phyloP scores from a whole-genome alignment of 108 stramenopile genomes.

The Fistulifera pelliculosa region DNA sequence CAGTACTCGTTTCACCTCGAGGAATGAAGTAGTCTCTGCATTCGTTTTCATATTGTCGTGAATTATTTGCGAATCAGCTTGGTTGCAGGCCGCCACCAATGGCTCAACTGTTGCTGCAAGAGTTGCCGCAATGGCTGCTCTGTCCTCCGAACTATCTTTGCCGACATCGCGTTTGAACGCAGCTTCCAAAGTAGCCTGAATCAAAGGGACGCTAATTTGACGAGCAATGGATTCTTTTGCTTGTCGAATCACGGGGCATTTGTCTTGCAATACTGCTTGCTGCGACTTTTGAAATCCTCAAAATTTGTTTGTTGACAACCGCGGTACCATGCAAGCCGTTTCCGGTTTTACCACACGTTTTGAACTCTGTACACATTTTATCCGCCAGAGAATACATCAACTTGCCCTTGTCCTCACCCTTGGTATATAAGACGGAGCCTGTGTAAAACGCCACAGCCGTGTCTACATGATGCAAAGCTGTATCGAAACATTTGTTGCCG shows the following conservation, averaged over 20 bases:
- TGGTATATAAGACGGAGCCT: conserved; percentile 38
- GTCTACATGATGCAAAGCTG: conserved; percentile 53
- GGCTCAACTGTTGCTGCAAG: conserved; percentile 58
- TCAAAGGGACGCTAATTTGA: conserved; percentile 41
- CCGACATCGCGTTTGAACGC: conserved; percentile 30
- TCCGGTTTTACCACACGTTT: conserved; percentile 31
- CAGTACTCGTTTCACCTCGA: conserved; percentile 30
- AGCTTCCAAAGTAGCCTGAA: conserved; percentile 48
- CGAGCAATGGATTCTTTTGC: conserved; percentile 28
- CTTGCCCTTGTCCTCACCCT: conserved; percentile 41
- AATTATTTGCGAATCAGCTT: conserved; percentile 31
- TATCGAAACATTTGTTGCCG: conserved; percentile 26
- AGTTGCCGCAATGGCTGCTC: conserved; percentile 38
- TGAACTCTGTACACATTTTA: conserved; percentile 43
- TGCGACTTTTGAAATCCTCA: conserved; percentile 32
- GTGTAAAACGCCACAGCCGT: conserved; percentile 50
- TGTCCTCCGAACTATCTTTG: conserved; percentile 26
- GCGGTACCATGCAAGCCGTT: conserved; percentile 13
- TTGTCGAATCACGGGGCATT: conserved; percentile 32
- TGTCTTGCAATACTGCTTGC: conserved; percentile 21
- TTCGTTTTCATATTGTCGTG: conserved; percentile 38
- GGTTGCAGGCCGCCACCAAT: conserved; percentile 27
- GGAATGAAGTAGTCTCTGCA: conserved; percentile 15
- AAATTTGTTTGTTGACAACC: conserved; percentile 15
- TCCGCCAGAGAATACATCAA: conserved; percentile 46